phyloP scores from a whole-genome alignment of 306 rosid genomes.

The Oemleria cerasiformis region DNA sequence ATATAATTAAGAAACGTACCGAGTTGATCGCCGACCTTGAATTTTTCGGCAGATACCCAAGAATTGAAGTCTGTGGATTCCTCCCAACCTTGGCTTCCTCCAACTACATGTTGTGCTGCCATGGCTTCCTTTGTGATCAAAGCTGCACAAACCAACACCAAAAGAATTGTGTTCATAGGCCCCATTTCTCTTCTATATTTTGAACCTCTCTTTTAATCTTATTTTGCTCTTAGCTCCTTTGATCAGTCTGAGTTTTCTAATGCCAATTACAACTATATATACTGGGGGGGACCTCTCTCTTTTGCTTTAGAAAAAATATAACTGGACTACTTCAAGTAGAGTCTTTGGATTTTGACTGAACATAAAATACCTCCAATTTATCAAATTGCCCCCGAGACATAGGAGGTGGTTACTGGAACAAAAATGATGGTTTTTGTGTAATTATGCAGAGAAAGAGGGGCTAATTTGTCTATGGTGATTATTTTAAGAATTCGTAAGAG shows the following conservation, averaged over 20 bases:
- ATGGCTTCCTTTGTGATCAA: conserved; percentile 28
- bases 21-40: conserved; percentile 82
- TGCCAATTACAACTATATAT: conserved; percentile 8
- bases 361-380: neutral
- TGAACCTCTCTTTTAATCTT: neutral
- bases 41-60: conserved; percentile 66
- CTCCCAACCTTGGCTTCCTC: conserved; percentile 94
- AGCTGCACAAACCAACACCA: conserved; percentile 35
- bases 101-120: conserved; percentile 64
- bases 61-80: conserved; percentile 64
- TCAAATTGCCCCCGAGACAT: neutral
- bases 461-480: conserved; percentile 3
- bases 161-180: conserved; percentile 45
- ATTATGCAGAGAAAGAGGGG: conserved; percentile 1
- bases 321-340: too few relatives aligned
- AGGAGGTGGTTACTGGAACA: neutral
- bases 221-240: neutral
- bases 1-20: conserved; percentile 38
- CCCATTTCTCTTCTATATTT: conserved; percentile 37
- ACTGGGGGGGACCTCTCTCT: neutral
- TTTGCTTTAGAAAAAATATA: too few relatives aligned
- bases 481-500: neutral
- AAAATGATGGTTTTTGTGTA: conserved; percentile 3
- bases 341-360: too few relatives aligned
- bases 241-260: conserved; percentile 2